Conservation (phyloP, 768 basidiomycete species). For the Naematelia aurantialba region DNA sequence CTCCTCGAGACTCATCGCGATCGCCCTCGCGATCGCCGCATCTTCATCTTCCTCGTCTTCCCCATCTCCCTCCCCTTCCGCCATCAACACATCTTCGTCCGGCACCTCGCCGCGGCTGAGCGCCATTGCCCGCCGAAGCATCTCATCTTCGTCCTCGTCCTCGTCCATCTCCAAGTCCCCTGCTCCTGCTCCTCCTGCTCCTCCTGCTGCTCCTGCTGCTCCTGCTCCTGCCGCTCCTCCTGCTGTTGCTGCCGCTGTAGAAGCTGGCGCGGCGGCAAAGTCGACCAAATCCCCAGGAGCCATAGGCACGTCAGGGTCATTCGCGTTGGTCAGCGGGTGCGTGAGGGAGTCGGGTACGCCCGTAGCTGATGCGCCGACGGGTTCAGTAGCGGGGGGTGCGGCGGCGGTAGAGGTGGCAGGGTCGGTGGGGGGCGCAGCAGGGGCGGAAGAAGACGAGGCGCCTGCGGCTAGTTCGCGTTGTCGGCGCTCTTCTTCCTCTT, state of each 20-base stretch:
- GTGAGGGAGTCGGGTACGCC: constrained; percentile 49
- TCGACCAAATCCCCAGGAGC: constrained; percentile 22
- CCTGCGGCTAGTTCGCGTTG: constrained; percentile 2
- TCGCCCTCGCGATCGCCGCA: constrained; percentile 83
- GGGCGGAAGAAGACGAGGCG: constrained; percentile 22
- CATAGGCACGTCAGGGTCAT: constrained; percentile 23
- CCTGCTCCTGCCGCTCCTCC: constrained; percentile 19
- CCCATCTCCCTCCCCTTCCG: constrained; percentile 50
- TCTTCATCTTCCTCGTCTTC: constrained; percentile 64
- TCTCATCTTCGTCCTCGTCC: constrained; percentile 68
- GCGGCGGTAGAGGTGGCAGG: constrained; percentile 23
- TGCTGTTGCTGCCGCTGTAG: background rate
- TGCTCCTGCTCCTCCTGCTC: background rate
- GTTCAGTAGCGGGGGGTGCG: constrained; percentile 35
- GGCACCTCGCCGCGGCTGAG: constrained; percentile 61
- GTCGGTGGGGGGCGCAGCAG: constrained; percentile 11
- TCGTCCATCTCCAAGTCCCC: constrained; percentile 14
- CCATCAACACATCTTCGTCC: constrained; percentile 55
- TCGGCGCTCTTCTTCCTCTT: constrained; percentile 54
- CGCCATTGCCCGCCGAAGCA: constrained; percentile 71
- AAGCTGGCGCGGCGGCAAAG: no score
- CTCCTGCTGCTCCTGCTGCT: constrained; percentile 1
- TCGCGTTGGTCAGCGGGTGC: constrained; percentile 38
- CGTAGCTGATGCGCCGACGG: constrained; percentile 44
- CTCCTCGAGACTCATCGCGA: constrained; percentile 76